These are phyloP conservation scores for Penicillium odoratum DNA, from an alignment of 495 filamentous ascomycete genomes.

Conservation along the genomic window DNA sequence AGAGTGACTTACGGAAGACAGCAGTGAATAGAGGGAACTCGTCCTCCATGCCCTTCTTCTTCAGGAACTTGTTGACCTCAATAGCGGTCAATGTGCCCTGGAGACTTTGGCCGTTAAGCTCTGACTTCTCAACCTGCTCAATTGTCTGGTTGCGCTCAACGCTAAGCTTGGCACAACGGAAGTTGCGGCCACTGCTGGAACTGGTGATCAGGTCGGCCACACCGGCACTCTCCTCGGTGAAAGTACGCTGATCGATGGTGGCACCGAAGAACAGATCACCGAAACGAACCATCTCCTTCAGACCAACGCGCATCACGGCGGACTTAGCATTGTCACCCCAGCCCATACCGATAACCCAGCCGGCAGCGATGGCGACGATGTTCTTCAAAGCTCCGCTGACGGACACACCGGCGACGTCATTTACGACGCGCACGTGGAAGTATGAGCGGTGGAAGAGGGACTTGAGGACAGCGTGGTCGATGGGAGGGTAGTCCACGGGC, in stretches of 20 bases:
- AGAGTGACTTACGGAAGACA: constrained; percentile 57
- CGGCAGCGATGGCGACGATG: constrained; percentile 90
- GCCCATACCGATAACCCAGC: constrained; percentile 91
- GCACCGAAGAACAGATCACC: constrained; percentile 88
- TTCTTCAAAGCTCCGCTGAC: constrained; percentile 97
- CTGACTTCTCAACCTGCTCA: constrained; percentile 80
- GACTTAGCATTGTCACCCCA: constrained; percentile 99
- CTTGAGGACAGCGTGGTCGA: constrained; percentile 77
- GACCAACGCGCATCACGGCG: constrained; percentile 91
- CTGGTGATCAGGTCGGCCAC: constrained; percentile 96
- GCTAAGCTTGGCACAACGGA: constrained; percentile 86
- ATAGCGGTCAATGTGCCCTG: constrained; percentile 90
- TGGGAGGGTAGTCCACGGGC: constrained; percentile 74
- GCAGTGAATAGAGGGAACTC: constrained; percentile 92
- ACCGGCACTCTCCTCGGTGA: constrained; percentile 94
- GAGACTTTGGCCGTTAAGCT: constrained; percentile 96
- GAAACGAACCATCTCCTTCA: constrained; percentile 94
- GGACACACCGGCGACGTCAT: constrained; percentile 92
- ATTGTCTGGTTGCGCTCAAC: constrained; percentile 77
- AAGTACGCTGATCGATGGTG: constrained; percentile 74
- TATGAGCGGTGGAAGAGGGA: constrained; percentile 94
- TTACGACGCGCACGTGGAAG: constrained; percentile 92
- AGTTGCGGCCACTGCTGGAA: constrained; percentile 89
- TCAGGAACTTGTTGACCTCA: constrained; percentile 88
- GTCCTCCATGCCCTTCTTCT: constrained; percentile 68